These are phyloP conservation scores for Aspergillus sp. DNA, from an alignment of 2,329 filamentous ascomycete species.

Conservation along the genomic window DNA sequence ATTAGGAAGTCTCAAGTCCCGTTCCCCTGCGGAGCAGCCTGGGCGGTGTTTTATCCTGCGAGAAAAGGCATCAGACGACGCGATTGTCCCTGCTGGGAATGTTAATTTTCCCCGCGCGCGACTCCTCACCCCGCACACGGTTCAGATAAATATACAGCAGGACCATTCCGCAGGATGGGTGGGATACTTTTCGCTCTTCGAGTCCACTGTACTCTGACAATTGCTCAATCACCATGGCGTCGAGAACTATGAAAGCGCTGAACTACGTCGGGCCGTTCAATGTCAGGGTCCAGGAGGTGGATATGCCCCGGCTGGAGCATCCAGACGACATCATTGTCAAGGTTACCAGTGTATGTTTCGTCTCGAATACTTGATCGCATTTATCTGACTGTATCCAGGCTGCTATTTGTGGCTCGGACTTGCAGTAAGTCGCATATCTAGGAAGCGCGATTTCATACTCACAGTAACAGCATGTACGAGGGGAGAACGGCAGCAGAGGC, in stretches of 20 bases:
- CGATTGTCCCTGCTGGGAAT: background rate
- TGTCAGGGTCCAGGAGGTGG: slow-evolving; percentile 62
- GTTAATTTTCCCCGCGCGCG: slow-evolving; percentile 4
- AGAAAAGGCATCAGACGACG: too few species aligned
- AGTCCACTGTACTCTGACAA: background rate
- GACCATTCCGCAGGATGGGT: too few species aligned
- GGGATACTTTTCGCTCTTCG: background rate
- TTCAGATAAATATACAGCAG: background rate
- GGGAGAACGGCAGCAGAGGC: slow-evolving; percentile 62
- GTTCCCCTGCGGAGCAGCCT: too few species aligned
- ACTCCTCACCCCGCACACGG: slow-evolving; percentile 5
- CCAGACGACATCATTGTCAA: slow-evolving; percentile 66
- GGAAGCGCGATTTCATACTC: slow-evolving; percentile 26
- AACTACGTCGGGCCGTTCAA: slow-evolving; percentile 63
- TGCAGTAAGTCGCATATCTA: slow-evolving; percentile 35
- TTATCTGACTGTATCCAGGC: slow-evolving; percentile 11
- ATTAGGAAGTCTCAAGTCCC: too few species aligned
- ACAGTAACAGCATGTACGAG: slow-evolving; percentile 58
- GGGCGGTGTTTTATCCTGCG: too few species aligned
- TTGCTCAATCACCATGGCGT: slow-evolving; percentile 14
- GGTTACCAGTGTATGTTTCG: slow-evolving; percentile 59
- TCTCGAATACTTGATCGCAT: background rate
- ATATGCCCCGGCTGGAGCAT: slow-evolving; percentile 59
- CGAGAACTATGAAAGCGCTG: slow-evolving; percentile 58
- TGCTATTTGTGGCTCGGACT: slow-evolving; percentile 57